These are phyloP conservation scores for Spathaspora arborariae DNA, from an alignment of 805 yeast genomes.

Conservation along the genomic window DNA sequence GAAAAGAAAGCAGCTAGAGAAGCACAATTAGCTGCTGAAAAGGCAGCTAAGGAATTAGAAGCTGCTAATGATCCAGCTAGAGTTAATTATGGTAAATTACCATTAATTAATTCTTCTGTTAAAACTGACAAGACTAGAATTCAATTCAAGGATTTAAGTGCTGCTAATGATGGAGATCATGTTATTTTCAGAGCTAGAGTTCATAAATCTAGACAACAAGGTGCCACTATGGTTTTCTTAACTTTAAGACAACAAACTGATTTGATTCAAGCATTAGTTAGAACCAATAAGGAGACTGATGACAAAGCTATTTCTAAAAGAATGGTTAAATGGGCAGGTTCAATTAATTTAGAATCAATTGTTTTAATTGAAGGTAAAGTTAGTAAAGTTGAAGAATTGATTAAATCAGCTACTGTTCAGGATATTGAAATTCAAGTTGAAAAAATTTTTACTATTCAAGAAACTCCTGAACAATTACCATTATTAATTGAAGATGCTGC, in stretches of 20 bases:
- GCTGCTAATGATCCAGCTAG: slow-evolving; percentile 81
- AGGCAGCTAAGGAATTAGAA: slow-evolving; percentile 68
- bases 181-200: slow-evolving; percentile 91
- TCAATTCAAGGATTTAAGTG: slow-evolving; percentile 52
- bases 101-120: slow-evolving; percentile 72
- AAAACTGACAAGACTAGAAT: slow-evolving; percentile 67
- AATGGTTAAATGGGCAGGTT: slow-evolving; percentile 94
- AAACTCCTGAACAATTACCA: slow-evolving; percentile 90
- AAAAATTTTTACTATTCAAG: slow-evolving; percentile 73
- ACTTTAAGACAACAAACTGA: slow-evolving; percentile 88
- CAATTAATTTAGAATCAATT: slow-evolving; percentile 82
- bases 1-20: slow-evolving; percentile 91
- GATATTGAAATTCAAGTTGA: slow-evolving; percentile 79
- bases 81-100: slow-evolving; percentile 84
- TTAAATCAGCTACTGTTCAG: slow-evolving; percentile 88
- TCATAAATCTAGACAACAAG: slow-evolving; percentile 91
- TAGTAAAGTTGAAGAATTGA: slow-evolving; percentile 76
- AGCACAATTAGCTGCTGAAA: slow-evolving; percentile 79
- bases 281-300: slow-evolving; percentile 61
- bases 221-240: slow-evolving; percentile 89
- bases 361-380: slow-evolving; percentile 87
- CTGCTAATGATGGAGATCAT: slow-evolving; percentile 66
- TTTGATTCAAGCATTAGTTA: slow-evolving; percentile 79
- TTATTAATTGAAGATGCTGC: slow-evolving; percentile 94
- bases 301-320: slow-evolving; percentile 67